Evolutionary conservation across 1,139 yeast species (phyloP).

Genomic region (Magnusiomyces ingens): DNA sequence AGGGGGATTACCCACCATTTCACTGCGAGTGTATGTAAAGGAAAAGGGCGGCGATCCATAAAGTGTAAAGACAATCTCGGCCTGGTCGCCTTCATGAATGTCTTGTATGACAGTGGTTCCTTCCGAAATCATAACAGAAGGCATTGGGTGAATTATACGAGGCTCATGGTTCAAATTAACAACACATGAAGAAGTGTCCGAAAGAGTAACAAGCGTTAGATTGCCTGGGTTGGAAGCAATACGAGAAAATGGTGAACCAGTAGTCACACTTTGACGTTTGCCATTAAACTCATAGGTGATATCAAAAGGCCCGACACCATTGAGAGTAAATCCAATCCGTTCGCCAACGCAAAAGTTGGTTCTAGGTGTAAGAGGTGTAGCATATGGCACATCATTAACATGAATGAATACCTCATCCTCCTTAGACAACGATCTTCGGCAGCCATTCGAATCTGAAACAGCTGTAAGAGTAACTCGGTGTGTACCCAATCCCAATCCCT

Average conservation of each 20-base stretch:
- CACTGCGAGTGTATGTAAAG: slow-evolving; percentile 49
- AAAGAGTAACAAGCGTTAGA: slow-evolving; percentile 57
- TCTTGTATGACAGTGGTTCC: slow-evolving; percentile 71
- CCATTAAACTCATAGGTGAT: slow-evolving; percentile 70
- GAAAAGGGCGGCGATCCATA: slow-evolving; percentile 47
- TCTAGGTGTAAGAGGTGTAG: slow-evolving; percentile 39
- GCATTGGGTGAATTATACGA: slow-evolving; percentile 62
- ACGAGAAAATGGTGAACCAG: slow-evolving; percentile 54
- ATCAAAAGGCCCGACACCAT: slow-evolving; percentile 75
- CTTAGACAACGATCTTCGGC: slow-evolving; percentile 41
- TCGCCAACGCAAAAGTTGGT: slow-evolving; percentile 85
- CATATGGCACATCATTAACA: slow-evolving; percentile 72
- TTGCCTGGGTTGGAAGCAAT: slow-evolving; percentile 78
- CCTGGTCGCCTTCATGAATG: slow-evolving; percentile 73
- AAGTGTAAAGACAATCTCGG: slow-evolving; percentile 45
- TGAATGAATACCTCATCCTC: slow-evolving; percentile 39
- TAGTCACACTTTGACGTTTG: slow-evolving; percentile 51
- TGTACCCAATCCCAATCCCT: slow-evolving; percentile 44
- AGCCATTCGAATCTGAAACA: slow-evolving; percentile 65
- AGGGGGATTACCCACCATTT: slow-evolving; percentile 32
- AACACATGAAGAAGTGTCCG: slow-evolving; percentile 73
- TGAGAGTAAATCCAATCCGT: slow-evolving; percentile 64
- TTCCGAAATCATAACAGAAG: slow-evolving; percentile 82
- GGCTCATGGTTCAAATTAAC: slow-evolving; percentile 44
- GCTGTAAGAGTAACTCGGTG: slow-evolving; percentile 53